Evolutionary conservation across 805 yeast species (phyloP).

Genomic region (Yamadazyma akitaensis): DNA sequence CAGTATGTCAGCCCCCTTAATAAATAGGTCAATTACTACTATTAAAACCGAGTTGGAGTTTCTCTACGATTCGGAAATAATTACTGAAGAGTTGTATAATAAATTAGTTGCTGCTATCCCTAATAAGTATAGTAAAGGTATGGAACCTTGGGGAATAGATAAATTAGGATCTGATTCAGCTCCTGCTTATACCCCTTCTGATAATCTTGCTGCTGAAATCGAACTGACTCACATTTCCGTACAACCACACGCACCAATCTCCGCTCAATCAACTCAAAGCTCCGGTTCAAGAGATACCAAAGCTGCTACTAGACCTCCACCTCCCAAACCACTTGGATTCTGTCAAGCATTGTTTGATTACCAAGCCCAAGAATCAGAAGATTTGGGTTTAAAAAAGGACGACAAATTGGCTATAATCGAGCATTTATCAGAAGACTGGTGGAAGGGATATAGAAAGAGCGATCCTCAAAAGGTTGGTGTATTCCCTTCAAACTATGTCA

Average conservation of each 20-base stretch:
- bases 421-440: slow-evolving; percentile 83
- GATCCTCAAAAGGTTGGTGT: slow-evolving; percentile 58
- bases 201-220: slow-evolving; percentile 7
- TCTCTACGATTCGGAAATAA: slow-evolving; percentile 68
- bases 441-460: slow-evolving; percentile 61
- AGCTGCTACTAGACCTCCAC: slow-evolving; percentile 16
- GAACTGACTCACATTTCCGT: slow-evolving; percentile 1
- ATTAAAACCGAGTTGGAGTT: slow-evolving; percentile 79
- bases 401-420: slow-evolving; percentile 69
- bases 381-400: slow-evolving; percentile 61
- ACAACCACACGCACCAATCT: not conserved
- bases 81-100: slow-evolving; percentile 52
- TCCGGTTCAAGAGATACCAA: slow-evolving; percentile 7
- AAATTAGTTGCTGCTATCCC: slow-evolving; percentile 56
- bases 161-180: slow-evolving; percentile 15
- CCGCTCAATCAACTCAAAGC: slow-evolving; percentile 6
- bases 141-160: slow-evolving; percentile 45
- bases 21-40: slow-evolving; percentile 76
- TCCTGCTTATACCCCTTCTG: slow-evolving; percentile 3
- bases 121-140: slow-evolving; percentile 48
- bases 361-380: slow-evolving; percentile 71
- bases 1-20: slow-evolving; percentile 49
- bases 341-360: slow-evolving; percentile 74
- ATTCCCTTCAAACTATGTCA: slow-evolving; percentile 88
- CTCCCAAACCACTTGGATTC: slow-evolving; percentile 27